Evolutionary conservation across 441 rosid species (phyloP).

Genomic region (Manihot esculenta): DNA sequence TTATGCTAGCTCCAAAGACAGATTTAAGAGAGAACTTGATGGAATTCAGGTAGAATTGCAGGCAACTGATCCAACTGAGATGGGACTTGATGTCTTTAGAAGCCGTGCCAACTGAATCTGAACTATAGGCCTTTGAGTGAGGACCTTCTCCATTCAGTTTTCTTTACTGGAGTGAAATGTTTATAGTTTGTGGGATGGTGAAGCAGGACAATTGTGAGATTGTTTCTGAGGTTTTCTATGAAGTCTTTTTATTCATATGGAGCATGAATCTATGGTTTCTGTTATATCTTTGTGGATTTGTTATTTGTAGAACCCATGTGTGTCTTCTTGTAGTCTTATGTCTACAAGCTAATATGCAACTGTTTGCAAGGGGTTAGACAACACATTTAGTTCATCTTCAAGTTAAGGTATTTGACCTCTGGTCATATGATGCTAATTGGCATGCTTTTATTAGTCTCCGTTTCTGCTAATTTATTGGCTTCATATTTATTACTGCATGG

Average conservation of each 20-base stretch:
- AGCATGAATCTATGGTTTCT: constrained; percentile 30
- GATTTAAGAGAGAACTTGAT: constrained; percentile 57
- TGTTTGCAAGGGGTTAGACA: constrained; percentile 36
- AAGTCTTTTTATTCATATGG: constrained; percentile 25
- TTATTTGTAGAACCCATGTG: constrained; percentile 33
- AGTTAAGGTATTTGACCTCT: constrained; percentile 27
- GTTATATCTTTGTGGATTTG: constrained; percentile 36
- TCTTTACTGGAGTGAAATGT: constrained; percentile 34
- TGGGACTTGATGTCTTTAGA: constrained; percentile 54
- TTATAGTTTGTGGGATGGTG: constrained; percentile 40
- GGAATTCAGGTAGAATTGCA: constrained; percentile 62
- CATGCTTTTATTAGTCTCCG: constrained; percentile 19
- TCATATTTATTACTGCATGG: too few species aligned
- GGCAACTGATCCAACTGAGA: constrained; percentile 67
- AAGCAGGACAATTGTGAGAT: constrained; percentile 29
- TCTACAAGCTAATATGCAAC: constrained; percentile 47
- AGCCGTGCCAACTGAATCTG: constrained; percentile 51
- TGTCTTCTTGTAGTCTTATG: constrained; percentile 31
- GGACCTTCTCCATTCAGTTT: constrained; percentile 19
- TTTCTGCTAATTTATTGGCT: neutral
- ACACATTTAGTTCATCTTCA: constrained; percentile 24
- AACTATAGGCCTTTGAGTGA: constrained; percentile 18
- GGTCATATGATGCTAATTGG: constrained; percentile 27
- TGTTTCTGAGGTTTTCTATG: constrained; percentile 33
- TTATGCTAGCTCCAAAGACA: constrained; percentile 64